Percentiles rank a stretch among this genome's conserved stretches.
Evolutionary conservation across 73 alveolate genomes (phyloP).

Genomic region (Breviolum minutum): DNA sequence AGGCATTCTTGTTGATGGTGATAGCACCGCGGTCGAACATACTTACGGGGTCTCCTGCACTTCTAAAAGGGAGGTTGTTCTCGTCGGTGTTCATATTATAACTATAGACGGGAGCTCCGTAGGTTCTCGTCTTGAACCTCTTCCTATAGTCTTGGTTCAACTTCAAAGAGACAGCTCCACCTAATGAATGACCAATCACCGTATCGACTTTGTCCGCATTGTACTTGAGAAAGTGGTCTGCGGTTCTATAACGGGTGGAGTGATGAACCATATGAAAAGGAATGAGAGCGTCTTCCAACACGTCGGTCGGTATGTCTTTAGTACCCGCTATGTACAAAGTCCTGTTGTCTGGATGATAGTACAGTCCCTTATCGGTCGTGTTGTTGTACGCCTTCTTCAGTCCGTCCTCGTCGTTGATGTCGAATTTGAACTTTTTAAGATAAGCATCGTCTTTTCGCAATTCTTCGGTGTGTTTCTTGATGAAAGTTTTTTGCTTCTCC

Average conservation of each 20-base stretch:
- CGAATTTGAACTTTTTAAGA: not conserved
- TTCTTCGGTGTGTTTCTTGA: slow-evolving; percentile 19
- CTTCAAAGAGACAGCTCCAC: not conserved
- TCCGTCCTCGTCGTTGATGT: slow-evolving; percentile 70
- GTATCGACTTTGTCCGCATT: slow-evolving; percentile 1
- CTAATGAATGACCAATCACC: not conserved
- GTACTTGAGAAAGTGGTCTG: slow-evolving; percentile 15
- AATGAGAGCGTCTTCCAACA: slow-evolving; percentile 30
- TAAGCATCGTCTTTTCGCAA: not conserved
- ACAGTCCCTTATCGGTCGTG: slow-evolving; percentile 35
- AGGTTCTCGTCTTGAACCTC: slow-evolving; percentile 14
- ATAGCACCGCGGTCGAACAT: slow-evolving; percentile 36
- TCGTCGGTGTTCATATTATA: not conserved
- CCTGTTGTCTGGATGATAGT: slow-evolving; percentile 52
- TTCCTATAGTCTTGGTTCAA: slow-evolving; percentile 22
- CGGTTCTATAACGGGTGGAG: slow-evolving; percentile 24
- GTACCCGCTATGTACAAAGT: slow-evolving; percentile 51
- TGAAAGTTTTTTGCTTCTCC: not conserved
- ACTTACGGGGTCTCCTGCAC: slow-evolving; percentile 8
- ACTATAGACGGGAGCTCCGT: not conserved
- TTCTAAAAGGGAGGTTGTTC: not conserved
- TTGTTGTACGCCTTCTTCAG: slow-evolving; percentile 51
- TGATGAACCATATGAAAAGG: slow-evolving; percentile 22
- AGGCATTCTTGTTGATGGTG: not conserved
- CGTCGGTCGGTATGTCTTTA: not conserved